Percentiles rank a stretch among this genome's conserved stretches.
These are phyloP conservation scores for Mortierella sp. DNA, from an alignment of 371 early-diverging fungal genomes.

Conservation along the genomic window DNA sequence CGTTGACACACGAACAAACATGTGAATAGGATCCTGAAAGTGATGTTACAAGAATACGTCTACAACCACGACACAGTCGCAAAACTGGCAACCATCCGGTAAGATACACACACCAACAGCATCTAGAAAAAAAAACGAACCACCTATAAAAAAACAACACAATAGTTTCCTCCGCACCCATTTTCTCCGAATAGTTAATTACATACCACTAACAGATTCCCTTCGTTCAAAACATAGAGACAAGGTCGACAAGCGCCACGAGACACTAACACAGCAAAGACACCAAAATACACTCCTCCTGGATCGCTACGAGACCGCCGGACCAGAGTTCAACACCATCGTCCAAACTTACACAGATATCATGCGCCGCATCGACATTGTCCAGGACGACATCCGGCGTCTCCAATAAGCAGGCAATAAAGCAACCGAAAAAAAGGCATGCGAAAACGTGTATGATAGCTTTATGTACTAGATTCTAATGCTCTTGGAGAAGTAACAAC, in stretches of 20 bases:
- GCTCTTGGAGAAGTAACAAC: constrained; percentile 2
- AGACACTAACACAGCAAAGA: constrained; percentile 14
- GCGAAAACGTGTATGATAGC: background rate
- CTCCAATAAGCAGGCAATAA: constrained; percentile 15
- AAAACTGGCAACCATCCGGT: constrained; percentile 23
- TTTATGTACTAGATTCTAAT: constrained; percentile 7
- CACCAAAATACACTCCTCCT: constrained; percentile 30
- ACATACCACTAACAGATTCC: background rate
- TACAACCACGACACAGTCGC: constrained; percentile 28
- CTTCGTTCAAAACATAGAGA: constrained; percentile 15
- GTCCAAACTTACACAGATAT: constrained; percentile 41
- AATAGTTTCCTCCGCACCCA: background rate
- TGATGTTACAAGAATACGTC: constrained; percentile 12
- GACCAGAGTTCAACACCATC: constrained; percentile 43
- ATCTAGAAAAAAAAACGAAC: background rate
- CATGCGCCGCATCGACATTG: constrained; percentile 38
- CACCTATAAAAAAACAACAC: background rate
- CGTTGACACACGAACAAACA: too few species aligned
- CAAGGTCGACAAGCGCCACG: constrained; percentile 10
- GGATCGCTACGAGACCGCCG: constrained; percentile 32
- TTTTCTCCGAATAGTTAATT: background rate
- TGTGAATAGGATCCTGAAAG: constrained; percentile 17
- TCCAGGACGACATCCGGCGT: constrained; percentile 42
- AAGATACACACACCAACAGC: background rate
- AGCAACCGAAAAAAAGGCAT: background rate